Percentiles rank a stretch among this genome's conserved stretches.
phyloP scores from a whole-genome alignment of 2,329 filamentous ascomycete genomes.

The Epichloe festucae region DNA sequence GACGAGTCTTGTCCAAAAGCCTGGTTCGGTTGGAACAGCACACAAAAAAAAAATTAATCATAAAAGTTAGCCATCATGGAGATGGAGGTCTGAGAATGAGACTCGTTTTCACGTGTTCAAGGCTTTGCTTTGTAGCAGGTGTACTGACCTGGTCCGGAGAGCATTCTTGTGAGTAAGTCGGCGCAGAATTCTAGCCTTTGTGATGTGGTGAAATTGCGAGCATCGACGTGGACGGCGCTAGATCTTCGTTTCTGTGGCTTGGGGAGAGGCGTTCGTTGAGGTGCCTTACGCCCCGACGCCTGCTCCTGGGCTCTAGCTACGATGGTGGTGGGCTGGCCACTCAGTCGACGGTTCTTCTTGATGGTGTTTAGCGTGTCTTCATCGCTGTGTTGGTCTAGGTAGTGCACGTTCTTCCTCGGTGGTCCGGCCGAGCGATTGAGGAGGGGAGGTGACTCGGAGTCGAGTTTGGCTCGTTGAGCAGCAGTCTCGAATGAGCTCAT shows the following conservation, averaged over 20 bases:
- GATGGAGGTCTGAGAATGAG: neutral
- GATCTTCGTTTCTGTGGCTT: constrained; percentile 25
- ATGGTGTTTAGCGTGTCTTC: constrained; percentile 9
- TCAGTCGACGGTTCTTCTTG: constrained; percentile 31
- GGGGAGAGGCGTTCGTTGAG: constrained; percentile 15
- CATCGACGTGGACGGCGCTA: constrained; percentile 19
- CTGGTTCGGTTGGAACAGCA: constrained; percentile 18
- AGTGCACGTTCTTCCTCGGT: constrained; percentile 35
- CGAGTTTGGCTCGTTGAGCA: constrained; percentile 13
- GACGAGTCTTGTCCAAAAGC: constrained; percentile 54
- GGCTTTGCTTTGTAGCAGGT: neutral
- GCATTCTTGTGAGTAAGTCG: constrained; percentile 45
- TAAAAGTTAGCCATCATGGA: neutral
- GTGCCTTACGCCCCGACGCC: constrained; percentile 16
- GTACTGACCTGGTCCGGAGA: constrained; percentile 43
- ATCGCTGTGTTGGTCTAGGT: constrained; percentile 17
- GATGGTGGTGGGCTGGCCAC: constrained; percentile 7
- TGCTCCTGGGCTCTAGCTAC: constrained; percentile 11
- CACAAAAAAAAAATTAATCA: neutral
- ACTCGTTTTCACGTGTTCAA: neutral
- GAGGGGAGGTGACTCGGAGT: constrained; percentile 10
- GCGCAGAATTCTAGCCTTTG: constrained; percentile 45
- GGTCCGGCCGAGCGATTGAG: constrained; percentile 8
- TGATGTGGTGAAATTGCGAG: constrained; percentile 20
- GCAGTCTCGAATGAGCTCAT: constrained; percentile 42